phyloP scores from a whole-genome alignment of 495 filamentous ascomycete species.

The Neurospora hispaniola region DNA sequence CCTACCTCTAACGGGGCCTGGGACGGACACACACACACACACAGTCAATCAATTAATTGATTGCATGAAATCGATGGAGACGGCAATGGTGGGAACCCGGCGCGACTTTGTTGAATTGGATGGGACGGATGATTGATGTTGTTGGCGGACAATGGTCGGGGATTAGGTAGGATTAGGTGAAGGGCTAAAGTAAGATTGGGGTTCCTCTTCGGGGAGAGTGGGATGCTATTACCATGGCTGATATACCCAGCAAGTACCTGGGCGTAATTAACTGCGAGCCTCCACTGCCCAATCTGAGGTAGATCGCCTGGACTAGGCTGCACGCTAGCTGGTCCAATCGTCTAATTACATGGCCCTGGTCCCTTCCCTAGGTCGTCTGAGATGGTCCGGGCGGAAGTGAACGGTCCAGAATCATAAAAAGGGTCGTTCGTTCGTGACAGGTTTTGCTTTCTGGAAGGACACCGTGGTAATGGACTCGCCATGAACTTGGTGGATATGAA shows the following conservation, averaged over 20 bases:
- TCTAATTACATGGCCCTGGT: not conserved
- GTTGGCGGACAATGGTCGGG: not conserved
- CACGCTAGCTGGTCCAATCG: not conserved
- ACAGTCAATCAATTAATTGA: not conserved
- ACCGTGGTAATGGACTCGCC: not conserved
- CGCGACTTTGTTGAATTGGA: not conserved
- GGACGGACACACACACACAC: not conserved
- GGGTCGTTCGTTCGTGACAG: not conserved
- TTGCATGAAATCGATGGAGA: not conserved
- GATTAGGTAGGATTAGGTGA: not conserved
- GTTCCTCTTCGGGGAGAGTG: not conserved
- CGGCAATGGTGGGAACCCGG: not conserved
- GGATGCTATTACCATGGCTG: not conserved
- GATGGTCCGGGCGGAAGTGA: not conserved
- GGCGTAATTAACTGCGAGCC: not conserved
- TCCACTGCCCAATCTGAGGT: not conserved
- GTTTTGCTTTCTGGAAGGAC: not conserved
- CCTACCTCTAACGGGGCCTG: not conserved
- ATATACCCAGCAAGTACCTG: not conserved
- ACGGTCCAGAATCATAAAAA: not conserved
- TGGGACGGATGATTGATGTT: not conserved
- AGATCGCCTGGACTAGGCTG: not conserved
- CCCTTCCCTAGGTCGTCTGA: not conserved
- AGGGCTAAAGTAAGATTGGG: not conserved
- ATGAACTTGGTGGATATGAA: not conserved